Base-by-base conservation (phyloP, 2,329 filamentous ascomycete species). In the Trichothecium sympodiale region DNA sequence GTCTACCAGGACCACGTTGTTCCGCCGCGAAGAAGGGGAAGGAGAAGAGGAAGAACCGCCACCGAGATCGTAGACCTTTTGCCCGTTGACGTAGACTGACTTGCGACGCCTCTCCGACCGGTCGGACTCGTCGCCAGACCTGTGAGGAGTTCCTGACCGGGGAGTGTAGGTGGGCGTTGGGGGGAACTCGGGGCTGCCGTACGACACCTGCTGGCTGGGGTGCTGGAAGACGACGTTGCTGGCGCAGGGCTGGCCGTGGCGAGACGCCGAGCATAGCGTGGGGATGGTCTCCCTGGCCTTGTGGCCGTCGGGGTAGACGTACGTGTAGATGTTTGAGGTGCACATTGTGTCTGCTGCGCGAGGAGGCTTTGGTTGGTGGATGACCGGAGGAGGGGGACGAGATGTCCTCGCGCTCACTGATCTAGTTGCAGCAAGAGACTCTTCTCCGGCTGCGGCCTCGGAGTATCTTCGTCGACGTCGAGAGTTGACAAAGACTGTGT, bases 271-370 rank as follows among this genome's bases (percentile, higher is more conserved):
- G 55, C 66, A 66, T 28, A 58, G 50, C 23, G 55, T 48, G 6
- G 54, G 49, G 6, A 25, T 10, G n/a, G 30, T 26, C 13, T n/a
- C 8, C 37, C 60, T 58, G 44, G 55, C 48, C 33, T 39, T 42
- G 33, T 53, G 57, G 38, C 64, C 64, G 49, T 71, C 62, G 4
- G 65, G 59, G 56, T 63, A 61, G 46, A 62, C 47, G 48, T 65
- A 63, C 25, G 62, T 56, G 56, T 61, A 67, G 34, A 65, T 43
- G 46, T 67, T 58, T 40, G 60, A 64, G 42, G 61, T 60, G 54
- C 69, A 73, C 69, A 73, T 29, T 23, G 35, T 16, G 31, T 15
- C 14, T 13, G 35, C 30, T 15, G 28, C 10, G 35, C 27, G 8
- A 17, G 31, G 31, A 13, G 35, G 29, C 13, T 29, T 15, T n/a